Percentiles rank a stretch among this genome's conserved stretches.
phyloP scores from a whole-genome alignment of 768 basidiomycete genomes.

The Pleurotus tuoliensis region DNA sequence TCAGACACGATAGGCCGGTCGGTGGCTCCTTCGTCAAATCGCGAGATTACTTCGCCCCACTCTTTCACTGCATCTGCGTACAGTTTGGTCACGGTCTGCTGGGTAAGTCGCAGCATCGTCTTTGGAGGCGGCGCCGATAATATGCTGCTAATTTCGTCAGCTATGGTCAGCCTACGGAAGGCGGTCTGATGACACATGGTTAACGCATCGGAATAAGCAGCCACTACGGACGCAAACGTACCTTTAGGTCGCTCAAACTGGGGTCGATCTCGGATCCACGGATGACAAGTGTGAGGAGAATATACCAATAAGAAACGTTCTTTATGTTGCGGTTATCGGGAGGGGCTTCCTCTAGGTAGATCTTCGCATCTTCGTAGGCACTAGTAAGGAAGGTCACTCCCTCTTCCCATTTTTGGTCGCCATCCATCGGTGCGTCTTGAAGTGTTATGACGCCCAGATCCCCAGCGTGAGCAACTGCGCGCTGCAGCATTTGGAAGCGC shows the following conservation, averaged over 20 bases:
- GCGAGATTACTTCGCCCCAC: slow-evolving; percentile 42
- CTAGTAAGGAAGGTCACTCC: slow-evolving; percentile 59
- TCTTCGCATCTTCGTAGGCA: slow-evolving; percentile 57
- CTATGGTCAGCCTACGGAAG: slow-evolving; percentile 40
- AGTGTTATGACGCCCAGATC: slow-evolving; percentile 49
- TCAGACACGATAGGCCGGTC: slow-evolving; percentile 25
- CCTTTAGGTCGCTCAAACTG: slow-evolving; percentile 50
- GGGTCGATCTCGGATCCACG: slow-evolving; percentile 45
- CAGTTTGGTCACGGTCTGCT: slow-evolving; percentile 44
- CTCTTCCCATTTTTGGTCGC: slow-evolving; percentile 48
- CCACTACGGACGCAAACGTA: slow-evolving; percentile 17
- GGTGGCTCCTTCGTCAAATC: slow-evolving; percentile 9
- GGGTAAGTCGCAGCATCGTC: slow-evolving; percentile 49
- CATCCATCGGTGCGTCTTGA: slow-evolving; percentile 36
- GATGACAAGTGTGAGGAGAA: slow-evolving; percentile 48
- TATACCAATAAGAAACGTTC: slow-evolving; percentile 56
- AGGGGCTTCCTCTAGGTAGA: slow-evolving; percentile 50
- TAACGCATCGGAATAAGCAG: too few relatives aligned
- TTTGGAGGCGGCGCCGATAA: slow-evolving; percentile 43
- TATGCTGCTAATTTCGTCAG: slow-evolving; percentile 48
- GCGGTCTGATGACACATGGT: slow-evolving; percentile 19
- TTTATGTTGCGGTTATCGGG: slow-evolving; percentile 62
- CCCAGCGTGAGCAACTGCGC: slow-evolving; percentile 59
- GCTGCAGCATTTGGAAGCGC: slow-evolving; percentile 51
- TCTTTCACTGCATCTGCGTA: slow-evolving; percentile 42